Evolutionary conservation across 257 asterid species (phyloP).

Genomic region (Nicotiana paniculata): DNA sequence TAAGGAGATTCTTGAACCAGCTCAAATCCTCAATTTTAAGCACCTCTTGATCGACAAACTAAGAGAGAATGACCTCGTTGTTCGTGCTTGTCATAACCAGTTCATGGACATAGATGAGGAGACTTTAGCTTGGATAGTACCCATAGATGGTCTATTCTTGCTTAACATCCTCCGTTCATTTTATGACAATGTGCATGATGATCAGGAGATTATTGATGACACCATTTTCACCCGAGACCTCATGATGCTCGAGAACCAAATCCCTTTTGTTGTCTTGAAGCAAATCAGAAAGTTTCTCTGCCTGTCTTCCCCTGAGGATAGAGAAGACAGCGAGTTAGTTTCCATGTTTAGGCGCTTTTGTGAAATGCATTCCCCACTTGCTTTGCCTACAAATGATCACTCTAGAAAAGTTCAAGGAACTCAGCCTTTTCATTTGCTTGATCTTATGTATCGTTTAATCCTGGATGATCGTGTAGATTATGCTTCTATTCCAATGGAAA

Average conservation of each 20-base stretch:
- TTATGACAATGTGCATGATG: neutral
- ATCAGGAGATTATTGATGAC: slow-evolving; percentile 5
- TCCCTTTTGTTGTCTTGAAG: slow-evolving; percentile 21
- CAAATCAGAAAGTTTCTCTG: slow-evolving; percentile 12
- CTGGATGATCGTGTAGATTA: slow-evolving; percentile 3
- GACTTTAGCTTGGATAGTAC: slow-evolving; percentile 36
- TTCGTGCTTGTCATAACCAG: slow-evolving; percentile 33
- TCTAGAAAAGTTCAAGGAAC: neutral
- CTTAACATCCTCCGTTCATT: slow-evolving; percentile 9
- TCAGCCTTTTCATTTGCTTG: slow-evolving; percentile 27
- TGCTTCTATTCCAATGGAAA: neutral
- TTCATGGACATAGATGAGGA: slow-evolving; percentile 33
- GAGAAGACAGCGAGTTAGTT: neutral
- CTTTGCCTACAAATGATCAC: slow-evolving; percentile 3
- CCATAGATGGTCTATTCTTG: slow-evolving; percentile 41
- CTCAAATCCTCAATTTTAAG: slow-evolving; percentile 15
- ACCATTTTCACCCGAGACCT: slow-evolving; percentile 23
- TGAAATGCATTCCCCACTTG: slow-evolving; percentile 22
- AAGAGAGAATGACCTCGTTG: slow-evolving; percentile 19
- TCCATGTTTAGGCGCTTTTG: slow-evolving; percentile 17
- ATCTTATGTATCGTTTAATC: slow-evolving; percentile 30
- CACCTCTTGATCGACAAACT: slow-evolving; percentile 20
- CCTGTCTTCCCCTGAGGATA: neutral
- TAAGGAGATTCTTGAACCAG: slow-evolving; percentile 12
- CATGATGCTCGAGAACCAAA: slow-evolving; percentile 43